Percentiles rank a stretch among this genome's conserved stretches.
These are phyloP conservation scores for Aquilaria agallochum DNA, from an alignment of 441 rosid genomes.

Conservation along the genomic window DNA sequence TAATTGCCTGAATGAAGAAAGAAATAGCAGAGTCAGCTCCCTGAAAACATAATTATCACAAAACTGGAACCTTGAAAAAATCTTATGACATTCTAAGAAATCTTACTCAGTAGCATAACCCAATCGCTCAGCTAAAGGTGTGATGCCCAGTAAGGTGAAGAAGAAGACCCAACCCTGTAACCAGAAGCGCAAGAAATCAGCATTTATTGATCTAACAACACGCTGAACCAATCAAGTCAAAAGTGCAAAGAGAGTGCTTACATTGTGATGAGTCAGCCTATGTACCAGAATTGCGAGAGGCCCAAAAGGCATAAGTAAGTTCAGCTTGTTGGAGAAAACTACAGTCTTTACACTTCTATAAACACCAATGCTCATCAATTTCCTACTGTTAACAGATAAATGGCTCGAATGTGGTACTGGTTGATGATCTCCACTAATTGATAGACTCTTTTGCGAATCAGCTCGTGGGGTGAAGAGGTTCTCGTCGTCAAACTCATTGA, in stretches of 20 bases:
- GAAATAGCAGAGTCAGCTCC: constrained; percentile 2
- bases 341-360: constrained; percentile 66
- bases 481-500: constrained; percentile 48
- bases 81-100: constrained; percentile 9
- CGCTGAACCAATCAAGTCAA: neutral
- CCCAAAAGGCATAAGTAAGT: constrained; percentile 84
- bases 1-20: constrained; percentile 41
- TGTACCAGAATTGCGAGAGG: constrained; percentile 85
- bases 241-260: constrained; percentile 20
- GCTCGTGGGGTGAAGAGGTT: constrained; percentile 33
- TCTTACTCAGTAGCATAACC: constrained; percentile 77
- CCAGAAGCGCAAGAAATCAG: constrained; percentile 8
- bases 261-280: constrained; percentile 50
- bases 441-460: constrained; percentile 32
- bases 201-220: neutral
- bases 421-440: constrained; percentile 37
- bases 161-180: constrained; percentile 54
- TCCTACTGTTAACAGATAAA: constrained; percentile 23
- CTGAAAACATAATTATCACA: neutral
- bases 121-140: constrained; percentile 64
- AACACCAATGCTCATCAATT: constrained; percentile 33
- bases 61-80: neutral
- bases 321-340: constrained; percentile 77
- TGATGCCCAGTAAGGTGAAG: constrained; percentile 55
- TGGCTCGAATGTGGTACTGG: constrained; percentile 38